Conservation (phyloP, 495 filamentous ascomycete genomes). For the Aspergillus olivimuriae region DNA sequence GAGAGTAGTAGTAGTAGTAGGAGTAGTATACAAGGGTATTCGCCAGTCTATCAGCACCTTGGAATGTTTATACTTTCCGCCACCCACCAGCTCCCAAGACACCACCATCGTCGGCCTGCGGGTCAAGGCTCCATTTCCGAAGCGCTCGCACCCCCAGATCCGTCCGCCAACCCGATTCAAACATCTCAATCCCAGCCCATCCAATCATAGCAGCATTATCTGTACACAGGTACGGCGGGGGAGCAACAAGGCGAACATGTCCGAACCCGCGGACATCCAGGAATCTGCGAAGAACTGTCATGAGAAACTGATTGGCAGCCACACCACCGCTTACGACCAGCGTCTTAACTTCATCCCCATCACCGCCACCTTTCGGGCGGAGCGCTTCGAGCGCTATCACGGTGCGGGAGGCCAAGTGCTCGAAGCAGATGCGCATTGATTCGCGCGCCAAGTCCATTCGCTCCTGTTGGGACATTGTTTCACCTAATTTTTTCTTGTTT, state of each 20-base stretch:
- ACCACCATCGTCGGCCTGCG: slow-evolving; percentile 45
- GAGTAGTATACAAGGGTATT: slow-evolving; percentile 7
- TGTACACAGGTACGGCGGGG: slow-evolving; percentile 71
- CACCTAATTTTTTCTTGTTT: slow-evolving; percentile 20
- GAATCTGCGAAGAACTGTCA: slow-evolving; percentile 55
- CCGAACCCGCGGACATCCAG: slow-evolving; percentile 58
- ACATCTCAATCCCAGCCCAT: slow-evolving; percentile 94
- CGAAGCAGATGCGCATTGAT: slow-evolving; percentile 74
- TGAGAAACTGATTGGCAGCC: slow-evolving; percentile 72
- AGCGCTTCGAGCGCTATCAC: slow-evolving; percentile 55
- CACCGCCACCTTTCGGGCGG: slow-evolving; percentile 13
- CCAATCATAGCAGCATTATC: slow-evolving; percentile 99
- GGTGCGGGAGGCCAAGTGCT: slow-evolving; percentile 72
- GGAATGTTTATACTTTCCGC: slow-evolving; percentile 11
- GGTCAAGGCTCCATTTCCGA: slow-evolving; percentile 76
- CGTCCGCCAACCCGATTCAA: slow-evolving; percentile 64
- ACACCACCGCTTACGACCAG: slow-evolving; percentile 88
- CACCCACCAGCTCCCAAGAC: slow-evolving; percentile 39
- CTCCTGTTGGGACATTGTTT: slow-evolving; percentile 33
- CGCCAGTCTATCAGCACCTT: slow-evolving; percentile 13
- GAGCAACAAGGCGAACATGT: slow-evolving; percentile 59
- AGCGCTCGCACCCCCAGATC: slow-evolving; percentile 51
- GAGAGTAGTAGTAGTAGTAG: too few relatives aligned
- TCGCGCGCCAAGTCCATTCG: slow-evolving; percentile 59
- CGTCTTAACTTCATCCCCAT: slow-evolving; percentile 41